Evolutionary conservation across 1,284 basidiomycete species (phyloP).

Genomic region (Cystobasidiaceae sp.): DNA sequence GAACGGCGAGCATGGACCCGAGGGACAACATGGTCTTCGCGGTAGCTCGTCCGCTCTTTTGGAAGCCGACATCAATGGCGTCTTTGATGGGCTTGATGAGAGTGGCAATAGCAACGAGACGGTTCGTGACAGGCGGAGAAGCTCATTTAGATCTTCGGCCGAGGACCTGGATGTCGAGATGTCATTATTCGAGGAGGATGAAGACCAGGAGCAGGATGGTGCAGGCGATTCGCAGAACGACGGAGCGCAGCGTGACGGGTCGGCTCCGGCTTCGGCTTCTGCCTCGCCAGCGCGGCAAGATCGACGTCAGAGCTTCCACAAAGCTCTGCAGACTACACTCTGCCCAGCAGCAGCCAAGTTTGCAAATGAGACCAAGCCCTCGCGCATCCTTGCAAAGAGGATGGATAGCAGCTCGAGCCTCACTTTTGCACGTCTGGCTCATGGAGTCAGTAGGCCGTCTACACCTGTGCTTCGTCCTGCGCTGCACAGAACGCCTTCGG

Average conservation of each 20-base stretch:
- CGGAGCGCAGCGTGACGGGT: background rate
- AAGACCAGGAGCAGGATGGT: background rate
- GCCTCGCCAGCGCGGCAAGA: slow-evolving; percentile 4
- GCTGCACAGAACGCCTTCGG: slow-evolving; percentile 3
- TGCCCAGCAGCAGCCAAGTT: slow-evolving; percentile 25
- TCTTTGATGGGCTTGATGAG: slow-evolving; percentile 13
- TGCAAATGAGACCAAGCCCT: slow-evolving; percentile 1
- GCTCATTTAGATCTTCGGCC: no score
- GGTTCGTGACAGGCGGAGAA: no score
- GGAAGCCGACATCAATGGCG: background rate
- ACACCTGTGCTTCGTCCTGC: slow-evolving; percentile 11
- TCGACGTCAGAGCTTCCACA: no score
- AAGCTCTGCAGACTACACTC: slow-evolving; percentile 15
- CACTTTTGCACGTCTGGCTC: background rate
- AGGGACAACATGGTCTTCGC: no score
- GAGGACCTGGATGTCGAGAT: no score
- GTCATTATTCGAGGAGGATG: background rate
- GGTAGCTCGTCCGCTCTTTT: no score
- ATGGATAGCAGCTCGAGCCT: slow-evolving; percentile 16
- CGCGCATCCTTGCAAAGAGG: background rate
- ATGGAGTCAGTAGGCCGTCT: background rate
- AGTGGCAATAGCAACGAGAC: background rate
- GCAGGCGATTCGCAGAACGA: background rate
- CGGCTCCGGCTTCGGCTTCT: background rate
- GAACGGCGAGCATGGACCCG: background rate